Percentiles rank a stretch among this genome's conserved stretches.
Evolutionary conservation across 768 basidiomycete species (phyloP).

Genomic region (Kwoniella dejecticola): DNA sequence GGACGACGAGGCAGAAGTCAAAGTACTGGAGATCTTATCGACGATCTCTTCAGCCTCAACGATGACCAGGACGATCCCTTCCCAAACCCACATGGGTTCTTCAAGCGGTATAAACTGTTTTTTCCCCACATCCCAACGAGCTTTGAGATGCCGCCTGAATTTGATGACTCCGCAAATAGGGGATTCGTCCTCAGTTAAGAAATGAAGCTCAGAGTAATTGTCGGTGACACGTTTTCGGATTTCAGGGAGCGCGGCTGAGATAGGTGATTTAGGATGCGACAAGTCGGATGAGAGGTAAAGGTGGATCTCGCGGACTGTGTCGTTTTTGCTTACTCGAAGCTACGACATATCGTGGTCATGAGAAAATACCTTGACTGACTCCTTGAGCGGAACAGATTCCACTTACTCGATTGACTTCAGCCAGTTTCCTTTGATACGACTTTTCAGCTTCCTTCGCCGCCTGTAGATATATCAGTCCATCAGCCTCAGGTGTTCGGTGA

Average conservation of each 20-base stretch:
- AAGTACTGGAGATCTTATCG: no score
- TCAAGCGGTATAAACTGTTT: slow-evolving; percentile 45
- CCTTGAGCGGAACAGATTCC: neutral
- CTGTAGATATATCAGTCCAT: slow-evolving; percentile 18
- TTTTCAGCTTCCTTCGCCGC: slow-evolving; percentile 39
- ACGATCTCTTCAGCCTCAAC: slow-evolving; percentile 46
- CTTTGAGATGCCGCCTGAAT: slow-evolving; percentile 47
- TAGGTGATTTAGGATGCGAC: slow-evolving; percentile 30
- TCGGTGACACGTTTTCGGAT: slow-evolving; percentile 34
- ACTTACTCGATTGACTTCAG: slow-evolving; percentile 47
- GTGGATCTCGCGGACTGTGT: slow-evolving; percentile 49
- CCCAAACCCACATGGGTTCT: slow-evolving; percentile 37
- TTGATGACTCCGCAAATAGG: slow-evolving; percentile 35
- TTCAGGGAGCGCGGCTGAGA: slow-evolving; percentile 47
- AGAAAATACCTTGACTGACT: neutral
- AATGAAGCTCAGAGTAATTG: slow-evolving; percentile 30
- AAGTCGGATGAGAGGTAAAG: slow-evolving; percentile 46
- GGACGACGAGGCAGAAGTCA: neutral
- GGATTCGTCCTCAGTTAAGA: slow-evolving; percentile 25
- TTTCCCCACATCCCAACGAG: slow-evolving; percentile 30
- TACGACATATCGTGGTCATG: neutral
- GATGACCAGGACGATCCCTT: slow-evolving; percentile 39
- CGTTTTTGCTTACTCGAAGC: slow-evolving; percentile 45
- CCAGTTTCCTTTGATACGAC: slow-evolving; percentile 41
- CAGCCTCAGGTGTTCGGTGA: no score